Conservation (phyloP, 495 filamentous ascomycete genomes). For the Letharia lupina region DNA sequence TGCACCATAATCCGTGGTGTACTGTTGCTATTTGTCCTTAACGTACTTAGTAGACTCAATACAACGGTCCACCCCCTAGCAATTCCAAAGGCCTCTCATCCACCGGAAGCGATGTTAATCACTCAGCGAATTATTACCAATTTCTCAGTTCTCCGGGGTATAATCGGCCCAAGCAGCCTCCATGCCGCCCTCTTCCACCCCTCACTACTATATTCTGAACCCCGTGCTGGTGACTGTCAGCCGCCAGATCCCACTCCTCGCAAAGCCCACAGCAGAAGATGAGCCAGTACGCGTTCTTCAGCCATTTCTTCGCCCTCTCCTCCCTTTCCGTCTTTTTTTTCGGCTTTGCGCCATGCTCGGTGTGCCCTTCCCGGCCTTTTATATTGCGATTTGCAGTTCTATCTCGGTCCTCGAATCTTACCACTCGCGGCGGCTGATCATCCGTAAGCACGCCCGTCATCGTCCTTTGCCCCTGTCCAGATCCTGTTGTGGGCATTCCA, state of each 20-base stretch:
- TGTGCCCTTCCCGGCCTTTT: background rate
- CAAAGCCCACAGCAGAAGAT: slow-evolving; percentile 2
- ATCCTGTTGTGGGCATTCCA: background rate
- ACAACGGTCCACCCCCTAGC: background rate
- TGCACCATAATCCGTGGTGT: background rate
- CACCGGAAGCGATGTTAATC: background rate
- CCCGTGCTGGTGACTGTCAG: background rate
- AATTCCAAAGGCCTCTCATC: background rate
- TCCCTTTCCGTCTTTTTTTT: background rate
- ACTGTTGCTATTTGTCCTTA: background rate
- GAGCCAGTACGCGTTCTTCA: background rate
- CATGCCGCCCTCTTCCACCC: background rate
- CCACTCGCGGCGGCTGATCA: background rate
- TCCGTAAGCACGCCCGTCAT: slow-evolving; percentile 1
- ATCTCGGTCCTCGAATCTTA: background rate
- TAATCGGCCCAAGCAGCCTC: background rate
- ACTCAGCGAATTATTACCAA: background rate
- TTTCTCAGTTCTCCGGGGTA: background rate
- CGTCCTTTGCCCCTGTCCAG: background rate
- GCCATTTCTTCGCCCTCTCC: background rate
- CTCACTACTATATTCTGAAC: background rate
- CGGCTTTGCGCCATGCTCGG: background rate
- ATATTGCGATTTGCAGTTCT: background rate
- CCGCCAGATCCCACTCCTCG: background rate
- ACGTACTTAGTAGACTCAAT: background rate